Percentiles rank a stretch among this genome's conserved stretches.
phyloP scores from a whole-genome alignment of 2,329 filamentous ascomycete species.

The Nothophaeocryptopus gaeumannii region DNA sequence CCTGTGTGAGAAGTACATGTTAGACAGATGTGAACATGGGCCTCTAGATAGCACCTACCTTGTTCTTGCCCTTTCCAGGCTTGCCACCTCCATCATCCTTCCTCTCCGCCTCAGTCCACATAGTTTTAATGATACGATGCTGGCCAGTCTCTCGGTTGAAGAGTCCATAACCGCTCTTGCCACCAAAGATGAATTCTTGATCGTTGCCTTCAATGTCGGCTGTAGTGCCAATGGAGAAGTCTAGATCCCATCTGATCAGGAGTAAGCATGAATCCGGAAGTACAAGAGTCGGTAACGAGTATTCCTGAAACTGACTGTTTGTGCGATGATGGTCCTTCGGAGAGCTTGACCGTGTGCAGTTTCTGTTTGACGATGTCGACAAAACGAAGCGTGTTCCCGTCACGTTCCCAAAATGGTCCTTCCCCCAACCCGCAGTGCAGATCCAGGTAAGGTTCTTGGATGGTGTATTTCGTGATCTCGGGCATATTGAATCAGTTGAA shows the following conservation, averaged over 20 bases:
- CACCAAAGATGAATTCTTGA: conserved; percentile 70
- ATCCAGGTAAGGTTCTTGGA: conserved; percentile 54
- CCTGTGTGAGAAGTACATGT: no score
- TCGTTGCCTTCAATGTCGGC: conserved; percentile 71
- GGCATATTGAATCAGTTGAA: conserved; percentile 24
- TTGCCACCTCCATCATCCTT: conserved; percentile 34
- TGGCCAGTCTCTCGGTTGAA: conserved; percentile 62
- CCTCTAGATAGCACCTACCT: conserved; percentile 5
- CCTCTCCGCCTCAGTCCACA: conserved; percentile 54
- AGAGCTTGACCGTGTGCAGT: conserved; percentile 68
- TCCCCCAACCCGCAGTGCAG: conserved; percentile 67
- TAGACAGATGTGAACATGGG: no score
- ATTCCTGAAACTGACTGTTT: conserved; percentile 33
- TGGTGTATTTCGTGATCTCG: conserved; percentile 34
- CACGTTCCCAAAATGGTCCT: conserved; percentile 69
- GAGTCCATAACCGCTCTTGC: conserved; percentile 79
- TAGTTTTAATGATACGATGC: conserved; percentile 56
- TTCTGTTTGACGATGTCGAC: conserved; percentile 79
- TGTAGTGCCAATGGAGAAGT: conserved; percentile 59
- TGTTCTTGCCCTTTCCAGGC: conserved; percentile 37
- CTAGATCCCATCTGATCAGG: conserved; percentile 47
- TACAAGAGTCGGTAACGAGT: no score
- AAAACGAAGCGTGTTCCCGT: conserved; percentile 66
- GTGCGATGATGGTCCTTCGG: conserved; percentile 58
- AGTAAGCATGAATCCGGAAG: no score